Base-by-base conservation (phyloP, 2,329 filamentous ascomycete genomes). In the Alternaria arborescens region DNA sequence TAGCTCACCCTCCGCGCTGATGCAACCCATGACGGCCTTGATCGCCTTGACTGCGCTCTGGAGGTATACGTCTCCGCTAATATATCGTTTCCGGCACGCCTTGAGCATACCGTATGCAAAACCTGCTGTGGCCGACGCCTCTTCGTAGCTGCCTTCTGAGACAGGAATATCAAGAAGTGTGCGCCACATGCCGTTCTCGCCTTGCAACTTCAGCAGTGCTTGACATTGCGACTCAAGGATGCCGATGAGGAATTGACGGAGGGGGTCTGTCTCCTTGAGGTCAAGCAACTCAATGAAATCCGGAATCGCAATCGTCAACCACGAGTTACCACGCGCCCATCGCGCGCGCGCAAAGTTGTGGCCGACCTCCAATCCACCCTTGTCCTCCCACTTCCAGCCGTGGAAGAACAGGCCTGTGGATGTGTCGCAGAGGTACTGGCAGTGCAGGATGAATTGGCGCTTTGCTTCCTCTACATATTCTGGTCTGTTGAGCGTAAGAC, bases 61-160 rank as follows among this genome's bases (percentile, higher is more conserved):
- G 42, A 86, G 81, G 69, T 90, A 91, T 62, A 88, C 83, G 22
- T 83, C 81, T 3, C 85, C 82, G 51, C 67, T 71, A 12, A 94
- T 84, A 68, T 93, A 93, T 43, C 87, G 82, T 80, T 89, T 91
- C 43, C 91, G 79, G 60, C 88, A 84, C 0, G 86, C 89, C 78
- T 94, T 94, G 58, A 94, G 82, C 26, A 94, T 89, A 0, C 91
- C 91, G 68, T 91, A 94, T 1, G 91, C 91, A 65, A 94, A 94
- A 0, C 91, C 91, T 0, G 91, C 91, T 1, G 91, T 92, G 2
- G 91, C 91, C 46, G 90, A 93, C 14, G 90, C 86, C 78, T 94
- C 91, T 2, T 88, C 81, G 67, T 94, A 94, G 4, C 89, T 92
- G 3, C 91, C 90, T 56, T 91, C 85, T 3, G 80, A 80, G 62